A percentile compares a stretch with the other conserved stretches of the same genome.
Evolutionary conservation across 2,329 filamentous ascomycete species (phyloP).

Genomic region (Hymenoscyphus scutula): DNA sequence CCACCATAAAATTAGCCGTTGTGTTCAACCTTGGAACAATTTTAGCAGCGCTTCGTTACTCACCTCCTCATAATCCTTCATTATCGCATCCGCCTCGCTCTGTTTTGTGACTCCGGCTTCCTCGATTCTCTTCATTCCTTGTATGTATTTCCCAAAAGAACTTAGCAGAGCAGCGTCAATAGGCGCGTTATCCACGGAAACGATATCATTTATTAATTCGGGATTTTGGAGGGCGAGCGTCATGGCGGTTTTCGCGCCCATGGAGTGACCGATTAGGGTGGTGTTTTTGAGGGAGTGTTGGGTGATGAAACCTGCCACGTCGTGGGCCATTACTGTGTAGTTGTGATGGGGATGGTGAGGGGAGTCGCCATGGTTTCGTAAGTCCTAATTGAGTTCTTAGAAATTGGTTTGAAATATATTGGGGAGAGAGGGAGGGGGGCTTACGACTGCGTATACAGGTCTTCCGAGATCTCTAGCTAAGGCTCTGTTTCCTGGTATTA

Average conservation of each 20-base stretch:
- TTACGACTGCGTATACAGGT: conserved; percentile 77
- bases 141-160: conserved; percentile 77
- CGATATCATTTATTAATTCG: conserved; percentile 63
- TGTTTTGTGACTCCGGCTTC: conserved; percentile 64
- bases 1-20: background rate
- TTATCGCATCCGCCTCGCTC: conserved; percentile 75
- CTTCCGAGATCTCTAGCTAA: conserved; percentile 78
- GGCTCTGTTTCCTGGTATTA: conserved; percentile 51
- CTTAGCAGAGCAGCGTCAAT: conserved; percentile 72
- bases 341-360: conserved; percentile 75
- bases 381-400: conserved; percentile 55
- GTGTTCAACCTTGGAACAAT: background rate
- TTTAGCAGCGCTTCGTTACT: conserved; percentile 18
- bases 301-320: conserved; percentile 75
- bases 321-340: conserved; percentile 78
- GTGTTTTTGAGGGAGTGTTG: conserved; percentile 67
- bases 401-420: background rate
- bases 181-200: conserved; percentile 90
- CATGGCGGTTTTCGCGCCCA: conserved; percentile 97
- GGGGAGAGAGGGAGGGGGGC: conserved; percentile 30
- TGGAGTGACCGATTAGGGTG: conserved; percentile 89
- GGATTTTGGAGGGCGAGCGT: conserved; percentile 72
- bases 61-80: conserved; percentile 70
- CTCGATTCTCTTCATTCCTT: conserved; percentile 81
- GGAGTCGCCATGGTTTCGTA: conserved; percentile 91